Evolutionary conservation across 1,139 yeast genomes (phyloP), one percentile per base, ranked within the genome.

Genomic region (Saccharomycopsis crataegensis): DNA sequence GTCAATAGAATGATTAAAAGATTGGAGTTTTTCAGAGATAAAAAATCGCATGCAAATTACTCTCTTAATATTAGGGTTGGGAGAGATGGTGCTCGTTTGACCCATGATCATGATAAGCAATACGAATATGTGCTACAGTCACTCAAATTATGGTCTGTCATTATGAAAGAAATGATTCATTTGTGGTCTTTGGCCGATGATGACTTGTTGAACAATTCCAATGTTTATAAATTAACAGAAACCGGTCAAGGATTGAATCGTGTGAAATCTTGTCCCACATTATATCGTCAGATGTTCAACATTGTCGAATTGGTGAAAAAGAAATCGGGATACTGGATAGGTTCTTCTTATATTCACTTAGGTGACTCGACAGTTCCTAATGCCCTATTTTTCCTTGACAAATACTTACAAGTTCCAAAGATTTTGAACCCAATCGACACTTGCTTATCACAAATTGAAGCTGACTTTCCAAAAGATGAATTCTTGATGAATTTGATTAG

Each of bases 361-460:
- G 93, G 91, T 41, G 93, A 84, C 65, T 83, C 80, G 60, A 85
- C 88, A 1, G 93, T 84, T 5, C 93, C 93, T 1, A 84, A 84
- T 64, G 89, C 91, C 0, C 66, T 85, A 56, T 82, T 83, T 65
- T 84, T 84, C 70, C 67, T 84, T 50, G 91, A 85, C 67, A 84
- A 85, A 65, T 84, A 84, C 63, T 77, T 83, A 36, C 91, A 85
- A 65, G 86, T 85, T 3, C 91, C 91, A 34, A 75, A 82, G 47
- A 83, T 84, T 49, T 67, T 84, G 60, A 83, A 81, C 45, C 93
- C 93, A 1, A 79, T 84, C 49, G 84, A 80, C 62, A 71, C 74
- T 43, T 78, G 79, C 44, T 64, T 85, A 42, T 65, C 72, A 56
- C 73, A 77, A 57, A 74, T 84, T 51, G 84, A 81, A 48, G 71